Evolutionary conservation across 176 grass and related monocot species (phyloP).

Genomic region (Zoysia pacifica): DNA sequence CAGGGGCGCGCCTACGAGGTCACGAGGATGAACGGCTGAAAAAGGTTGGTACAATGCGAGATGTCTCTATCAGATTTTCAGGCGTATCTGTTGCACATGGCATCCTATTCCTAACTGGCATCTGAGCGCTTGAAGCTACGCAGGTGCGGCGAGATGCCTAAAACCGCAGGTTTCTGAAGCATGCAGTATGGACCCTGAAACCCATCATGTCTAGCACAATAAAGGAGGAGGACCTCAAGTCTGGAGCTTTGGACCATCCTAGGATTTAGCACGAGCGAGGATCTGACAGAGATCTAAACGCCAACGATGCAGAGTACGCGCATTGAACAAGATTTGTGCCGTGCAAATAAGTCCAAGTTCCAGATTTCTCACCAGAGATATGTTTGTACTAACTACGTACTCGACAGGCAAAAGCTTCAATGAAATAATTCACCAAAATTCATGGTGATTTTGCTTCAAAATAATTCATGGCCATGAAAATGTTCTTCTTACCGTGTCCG

Average conservation of each 20-base stretch:
- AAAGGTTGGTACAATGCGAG: neutral
- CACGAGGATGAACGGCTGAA: conserved; percentile 1
- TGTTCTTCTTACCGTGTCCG: conserved; percentile 63
- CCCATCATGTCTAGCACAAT: neutral
- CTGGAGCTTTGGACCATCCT: conserved; percentile 44
- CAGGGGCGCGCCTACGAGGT: conserved; percentile 7
- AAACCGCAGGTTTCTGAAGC: neutral
- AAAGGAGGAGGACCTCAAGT: neutral
- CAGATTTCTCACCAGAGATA: neutral
- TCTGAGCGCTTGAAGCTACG: neutral
- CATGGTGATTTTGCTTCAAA: neutral
- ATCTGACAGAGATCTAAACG: conserved; percentile 15
- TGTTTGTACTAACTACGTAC: neutral
- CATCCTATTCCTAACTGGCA: conserved; percentile 5
- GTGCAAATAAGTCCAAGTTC: conserved; percentile 2
- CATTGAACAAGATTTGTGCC: conserved; percentile 21
- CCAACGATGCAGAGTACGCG: conserved; percentile 14
- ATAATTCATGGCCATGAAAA: neutral
- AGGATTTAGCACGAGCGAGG: conserved; percentile 18
- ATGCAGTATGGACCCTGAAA: neutral
- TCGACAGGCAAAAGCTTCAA: neutral
- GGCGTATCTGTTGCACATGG: conserved; percentile 28
- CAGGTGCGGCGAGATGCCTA: neutral
- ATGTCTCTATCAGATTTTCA: conserved; percentile 27
- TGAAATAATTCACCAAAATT: neutral